Conservation (phyloP, 139 green algal species). For the Edaphochlamys debaryana region DNA sequence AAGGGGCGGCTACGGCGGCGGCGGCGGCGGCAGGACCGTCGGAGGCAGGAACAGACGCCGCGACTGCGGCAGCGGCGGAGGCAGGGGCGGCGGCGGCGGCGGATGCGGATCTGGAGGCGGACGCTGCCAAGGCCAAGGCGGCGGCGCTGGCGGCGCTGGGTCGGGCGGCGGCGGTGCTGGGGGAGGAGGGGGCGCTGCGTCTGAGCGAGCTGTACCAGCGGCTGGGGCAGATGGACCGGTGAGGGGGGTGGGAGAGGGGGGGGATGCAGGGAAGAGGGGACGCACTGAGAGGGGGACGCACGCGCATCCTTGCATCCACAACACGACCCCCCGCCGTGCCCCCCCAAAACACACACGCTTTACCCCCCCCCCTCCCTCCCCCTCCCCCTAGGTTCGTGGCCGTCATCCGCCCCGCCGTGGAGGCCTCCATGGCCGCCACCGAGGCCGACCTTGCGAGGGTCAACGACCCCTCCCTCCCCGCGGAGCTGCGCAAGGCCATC, state of each 20-base stretch:
- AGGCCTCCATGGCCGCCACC: conserved; percentile 49
- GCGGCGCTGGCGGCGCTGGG: not conserved
- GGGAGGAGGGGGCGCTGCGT: conserved; percentile 28
- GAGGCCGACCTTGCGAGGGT: conserved; percentile 35
- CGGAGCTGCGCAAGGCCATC: conserved; percentile 41
- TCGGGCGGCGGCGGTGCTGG: not conserved
- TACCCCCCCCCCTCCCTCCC: not conserved
- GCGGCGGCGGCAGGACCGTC: no score
- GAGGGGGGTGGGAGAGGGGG: not conserved
- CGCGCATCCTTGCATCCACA: no score
- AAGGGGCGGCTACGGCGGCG: no score
- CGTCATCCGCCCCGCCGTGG: conserved; percentile 25
- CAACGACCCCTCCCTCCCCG: conserved; percentile 17
- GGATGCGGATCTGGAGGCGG: no score
- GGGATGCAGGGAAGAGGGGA: not conserved
- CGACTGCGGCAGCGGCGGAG: not conserved
- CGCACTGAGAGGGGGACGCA: no score
- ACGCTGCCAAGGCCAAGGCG: not conserved
- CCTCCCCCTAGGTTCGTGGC: conserved; percentile 12
- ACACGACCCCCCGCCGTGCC: not conserved
- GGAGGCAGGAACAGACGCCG: no score
- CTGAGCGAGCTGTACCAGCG: conserved; percentile 42
- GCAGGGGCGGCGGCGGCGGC: not conserved
- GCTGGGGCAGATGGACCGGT: conserved; percentile 41
- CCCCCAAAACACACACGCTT: not conserved